Percentiles rank a stretch among this genome's conserved stretches.
Evolutionary conservation across 164 flowering plant genomes (phyloP).

Genomic region (Stephania japonica): DNA sequence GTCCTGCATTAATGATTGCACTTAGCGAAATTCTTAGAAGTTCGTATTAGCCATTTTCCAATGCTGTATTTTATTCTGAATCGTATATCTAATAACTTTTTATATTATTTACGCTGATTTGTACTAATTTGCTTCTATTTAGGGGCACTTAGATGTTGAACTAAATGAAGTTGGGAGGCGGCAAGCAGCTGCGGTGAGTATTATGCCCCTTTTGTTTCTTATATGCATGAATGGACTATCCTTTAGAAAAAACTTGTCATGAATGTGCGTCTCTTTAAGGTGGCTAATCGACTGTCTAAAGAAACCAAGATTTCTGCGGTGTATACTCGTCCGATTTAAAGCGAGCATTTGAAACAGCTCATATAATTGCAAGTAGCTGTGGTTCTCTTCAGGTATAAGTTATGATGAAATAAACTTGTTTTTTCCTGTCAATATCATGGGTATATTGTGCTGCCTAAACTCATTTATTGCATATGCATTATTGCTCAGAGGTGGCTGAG

Average conservation of each 20-base stretch:
- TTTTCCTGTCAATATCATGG: slow-evolving; percentile 2
- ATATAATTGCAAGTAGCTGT: slow-evolving; percentile 63
- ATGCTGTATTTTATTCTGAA: neutral
- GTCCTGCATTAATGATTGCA: neutral
- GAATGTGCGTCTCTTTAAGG: slow-evolving; percentile 32
- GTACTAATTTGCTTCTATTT: slow-evolving; percentile 4
- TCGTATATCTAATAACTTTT: neutral
- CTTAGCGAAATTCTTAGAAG: neutral
- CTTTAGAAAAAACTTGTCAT: slow-evolving; percentile 1
- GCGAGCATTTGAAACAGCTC: slow-evolving; percentile 76
- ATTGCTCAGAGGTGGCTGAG: neutral
- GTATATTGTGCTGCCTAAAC: too few relatives aligned
- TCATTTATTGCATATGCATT: neutral
- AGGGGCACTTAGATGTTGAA: slow-evolving; percentile 91
- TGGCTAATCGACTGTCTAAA: slow-evolving; percentile 64
- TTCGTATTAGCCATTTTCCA: neutral
- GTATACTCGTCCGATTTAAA: slow-evolving; percentile 91
- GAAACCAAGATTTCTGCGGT: slow-evolving; percentile 57
- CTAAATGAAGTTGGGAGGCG: slow-evolving; percentile 77
- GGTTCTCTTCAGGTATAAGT: slow-evolving; percentile 59
- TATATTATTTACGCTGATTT: neutral
- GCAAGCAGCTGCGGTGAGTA: slow-evolving; percentile 73
- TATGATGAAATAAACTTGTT: neutral
- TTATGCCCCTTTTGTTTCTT: neutral
- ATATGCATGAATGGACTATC: neutral